These are phyloP conservation scores for Saitozyma sp. DNA, from an alignment of 768 basidiomycete species.

Conservation along the genomic window DNA sequence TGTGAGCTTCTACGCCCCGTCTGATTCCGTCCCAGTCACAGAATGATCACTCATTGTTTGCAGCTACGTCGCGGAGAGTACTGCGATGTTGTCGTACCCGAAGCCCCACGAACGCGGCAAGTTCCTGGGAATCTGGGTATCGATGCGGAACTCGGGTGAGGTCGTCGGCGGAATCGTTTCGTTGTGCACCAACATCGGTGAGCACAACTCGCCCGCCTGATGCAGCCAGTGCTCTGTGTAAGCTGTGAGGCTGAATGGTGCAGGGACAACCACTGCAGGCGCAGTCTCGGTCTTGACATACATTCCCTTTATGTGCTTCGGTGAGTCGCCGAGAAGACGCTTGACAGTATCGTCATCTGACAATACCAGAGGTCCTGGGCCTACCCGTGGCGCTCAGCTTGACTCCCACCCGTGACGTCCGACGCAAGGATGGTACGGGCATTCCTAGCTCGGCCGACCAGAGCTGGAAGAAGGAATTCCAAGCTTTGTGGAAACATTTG, in stretches of 20 bases:
- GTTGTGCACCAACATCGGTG: constrained; percentile 18
- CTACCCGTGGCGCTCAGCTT: constrained; percentile 18
- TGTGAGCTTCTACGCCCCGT: not conserved
- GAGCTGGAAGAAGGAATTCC: constrained; percentile 22
- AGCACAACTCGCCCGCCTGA: too few species aligned
- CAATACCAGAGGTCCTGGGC: constrained; percentile 12
- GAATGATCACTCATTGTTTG: too few species aligned
- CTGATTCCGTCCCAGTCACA: too few species aligned
- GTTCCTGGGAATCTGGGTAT: constrained; percentile 29
- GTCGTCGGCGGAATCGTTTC: constrained; percentile 29
- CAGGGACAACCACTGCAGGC: constrained; percentile 4
- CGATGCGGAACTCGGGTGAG: constrained; percentile 19
- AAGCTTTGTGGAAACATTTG: constrained; percentile 18
- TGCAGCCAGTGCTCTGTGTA: too few species aligned
- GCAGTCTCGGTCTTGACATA: constrained; percentile 26
- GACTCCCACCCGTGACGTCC: constrained; percentile 19
- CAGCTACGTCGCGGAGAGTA: constrained; percentile 24
- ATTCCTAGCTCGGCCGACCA: constrained; percentile 19
- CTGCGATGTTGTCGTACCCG: constrained; percentile 31
- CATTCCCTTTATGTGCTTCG: constrained; percentile 24
- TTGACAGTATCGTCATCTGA: too few species aligned
- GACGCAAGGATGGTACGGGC: constrained; percentile 22
- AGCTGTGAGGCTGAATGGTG: too few species aligned
- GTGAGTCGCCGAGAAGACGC: too few species aligned
- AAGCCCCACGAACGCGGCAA: constrained; percentile 9